Base-by-base conservation (phyloP, 2,329 filamentous ascomycete species). In the Delphinella strobiligena region DNA sequence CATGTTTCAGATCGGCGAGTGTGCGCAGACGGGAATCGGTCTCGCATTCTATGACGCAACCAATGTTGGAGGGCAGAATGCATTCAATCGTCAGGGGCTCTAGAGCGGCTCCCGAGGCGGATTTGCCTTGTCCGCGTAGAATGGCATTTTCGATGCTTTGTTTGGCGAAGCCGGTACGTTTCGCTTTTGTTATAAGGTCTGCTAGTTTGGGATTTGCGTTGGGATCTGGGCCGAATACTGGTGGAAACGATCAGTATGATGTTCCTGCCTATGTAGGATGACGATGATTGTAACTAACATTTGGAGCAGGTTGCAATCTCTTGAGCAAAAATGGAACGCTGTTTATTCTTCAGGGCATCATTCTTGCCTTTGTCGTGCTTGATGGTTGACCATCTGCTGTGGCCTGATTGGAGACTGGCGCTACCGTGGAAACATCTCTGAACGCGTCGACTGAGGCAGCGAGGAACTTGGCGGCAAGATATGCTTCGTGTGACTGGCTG, bases 311-410 rank as follows among this genome's bases (percentile, higher is more conserved):
- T 72, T 36, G 79, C 74, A 42, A 96, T 80, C 44, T 81, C 75
- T 49, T 83, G 79, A 16, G 80, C 71, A 51, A 93, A 73, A 33
- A 69, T 60, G 34, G 71, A 74, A 19, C 87, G 79, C 50, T 80
- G 71, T 32, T 72, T 72, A 61, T 78, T 85, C 62, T 88, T 94
- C 51, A 80, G 79, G 43, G 72, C 72, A 60, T 98, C 91, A 42
- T 80, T 82, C 45, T 80, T 84, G 37, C 81, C 87, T 62, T 98
- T 98, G 60, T 91, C 86, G 61, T 96, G 91, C 56, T 81, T 84
- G 63, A 95, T 96, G 54, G 91, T 93, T 42, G 86, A 87, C 91
- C 91, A 98, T 58, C 87, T 82, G 61, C 81, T 94, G 63, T 94
- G 87, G 11, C 87, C 87, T 17, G 81, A 79, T 12, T 33, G 41